Percentiles rank a stretch among this genome's conserved stretches.
Conservation (phyloP, 2,329 filamentous ascomycete species). For the Aspergillus ruber region DNA sequence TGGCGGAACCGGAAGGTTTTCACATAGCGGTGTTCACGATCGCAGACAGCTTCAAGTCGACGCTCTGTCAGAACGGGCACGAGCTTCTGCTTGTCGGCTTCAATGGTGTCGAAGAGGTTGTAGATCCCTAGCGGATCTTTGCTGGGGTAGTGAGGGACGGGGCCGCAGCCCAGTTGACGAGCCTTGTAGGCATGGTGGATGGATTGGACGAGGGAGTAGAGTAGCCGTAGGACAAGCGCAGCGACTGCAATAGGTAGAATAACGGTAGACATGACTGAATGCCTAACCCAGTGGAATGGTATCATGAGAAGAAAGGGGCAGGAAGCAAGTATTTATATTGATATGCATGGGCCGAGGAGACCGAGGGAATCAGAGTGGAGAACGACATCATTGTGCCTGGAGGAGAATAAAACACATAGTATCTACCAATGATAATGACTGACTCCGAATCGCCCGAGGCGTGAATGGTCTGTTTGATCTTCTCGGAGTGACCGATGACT, state of each 20-base stretch:
- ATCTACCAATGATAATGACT: no score
- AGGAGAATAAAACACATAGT: no score
- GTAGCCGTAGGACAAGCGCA: slow-evolving; percentile 16
- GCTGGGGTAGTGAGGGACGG: slow-evolving; percentile 19
- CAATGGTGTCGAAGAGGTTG: slow-evolving; percentile 16
- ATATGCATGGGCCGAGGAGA: no score
- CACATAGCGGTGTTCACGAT: slow-evolving; percentile 19
- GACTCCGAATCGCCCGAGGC: no score
- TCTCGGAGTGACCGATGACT: no score
- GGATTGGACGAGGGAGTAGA: slow-evolving; percentile 15
- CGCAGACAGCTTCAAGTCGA: slow-evolving; percentile 15
- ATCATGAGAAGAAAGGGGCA: background rate
- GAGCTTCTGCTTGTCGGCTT: slow-evolving; percentile 18
- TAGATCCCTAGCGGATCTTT: slow-evolving; percentile 20
- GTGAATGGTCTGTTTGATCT: no score
- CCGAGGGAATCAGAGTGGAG: no score
- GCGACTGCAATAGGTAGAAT: slow-evolving; percentile 18
- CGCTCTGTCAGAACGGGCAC: slow-evolving; percentile 15
- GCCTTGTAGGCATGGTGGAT: slow-evolving; percentile 23
- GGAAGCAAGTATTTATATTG: no score
- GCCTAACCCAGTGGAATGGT: background rate
- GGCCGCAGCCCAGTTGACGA: slow-evolving; percentile 17
- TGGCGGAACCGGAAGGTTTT: slow-evolving; percentile 19
- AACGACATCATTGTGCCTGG: no score
- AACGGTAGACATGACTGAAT: slow-evolving; percentile 10